Base-by-base conservation (phyloP, 805 yeast genomes). In the Pachysolen tannophilus region DNA sequence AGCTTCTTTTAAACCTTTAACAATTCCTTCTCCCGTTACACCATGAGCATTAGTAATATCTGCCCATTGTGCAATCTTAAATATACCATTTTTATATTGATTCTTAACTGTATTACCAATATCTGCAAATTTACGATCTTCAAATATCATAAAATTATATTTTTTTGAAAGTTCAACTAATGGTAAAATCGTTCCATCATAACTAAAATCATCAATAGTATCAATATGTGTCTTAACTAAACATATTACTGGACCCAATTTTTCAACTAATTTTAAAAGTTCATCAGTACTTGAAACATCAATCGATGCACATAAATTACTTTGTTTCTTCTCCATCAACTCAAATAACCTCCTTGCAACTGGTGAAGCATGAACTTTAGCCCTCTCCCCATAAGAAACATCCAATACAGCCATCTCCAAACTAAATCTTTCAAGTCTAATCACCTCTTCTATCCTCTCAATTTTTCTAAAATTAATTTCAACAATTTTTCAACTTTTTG, bases 11-110 rank as follows among this genome's bases (percentile, higher is more conserved):
- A 92, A 69, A 1, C 98, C 99, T 29, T 74, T 66, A 6, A 92
- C 94, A 37, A 92, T 83, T 9, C 97, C 97, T 0, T 81, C 78
- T 16, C 99, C 99, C 2, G 97, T 90, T 21, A 92, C 88, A 39
- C 97, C 94, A 51, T 92, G 98, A 1, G 97, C 97, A 57, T 92
- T 92, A 24, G 97, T 90, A 46, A 92, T 87, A 52, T 92, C 96
- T 1, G 97, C 78, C 98, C 98, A 92, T 49, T 78, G 63, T 10
- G 95, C 92, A 42, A 90, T 90, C 52, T 75, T 78, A 64, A 76
- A 87, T 8, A 85, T 80, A 30, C 98, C 98, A 26, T 94, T 85
- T 21, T 82, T 65, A 58, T 90, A 92, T 60, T 92, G 98, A 30
- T 85, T 73, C 61, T 90, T 88, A 36, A 92, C 98, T 1, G 98